These are phyloP conservation scores for Sextonia rubra DNA, from an alignment of 164 flowering plant species.

Conservation along the genomic window DNA sequence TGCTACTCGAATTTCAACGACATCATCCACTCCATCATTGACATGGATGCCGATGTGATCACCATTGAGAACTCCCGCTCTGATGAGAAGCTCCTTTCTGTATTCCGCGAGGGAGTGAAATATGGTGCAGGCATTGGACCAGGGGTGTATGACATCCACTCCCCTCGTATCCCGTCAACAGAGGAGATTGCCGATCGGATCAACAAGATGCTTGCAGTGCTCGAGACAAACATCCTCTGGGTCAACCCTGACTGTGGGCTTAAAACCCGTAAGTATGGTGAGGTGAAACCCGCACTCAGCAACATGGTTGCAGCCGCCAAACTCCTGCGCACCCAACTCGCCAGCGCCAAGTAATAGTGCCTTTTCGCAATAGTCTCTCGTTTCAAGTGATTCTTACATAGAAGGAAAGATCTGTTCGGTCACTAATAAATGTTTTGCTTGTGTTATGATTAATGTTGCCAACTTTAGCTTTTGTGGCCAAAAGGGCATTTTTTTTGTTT, in stretches of 20 bases:
- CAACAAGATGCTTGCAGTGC: slow-evolving; percentile 94
- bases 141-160: slow-evolving; percentile 95
- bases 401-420: not conserved
- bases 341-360: slow-evolving; percentile 59
- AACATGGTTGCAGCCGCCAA: slow-evolving; percentile 91
- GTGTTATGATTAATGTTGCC: not conserved
- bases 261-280: slow-evolving; percentile 87
- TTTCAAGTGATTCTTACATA: not conserved
- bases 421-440: not conserved
- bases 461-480: too few relatives aligned
- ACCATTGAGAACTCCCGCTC: slow-evolving; percentile 96
- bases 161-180: slow-evolving; percentile 83
- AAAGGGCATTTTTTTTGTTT: not conserved
- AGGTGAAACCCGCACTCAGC: slow-evolving; percentile 83
- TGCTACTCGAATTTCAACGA: slow-evolving; percentile 83
- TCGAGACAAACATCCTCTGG: slow-evolving; percentile 88
- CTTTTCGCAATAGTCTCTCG: not conserved
- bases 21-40: slow-evolving; percentile 72
- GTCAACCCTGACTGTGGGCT: slow-evolving; percentile 98
- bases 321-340: slow-evolving; percentile 68
- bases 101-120: slow-evolving; percentile 92
- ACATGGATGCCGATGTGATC: slow-evolving; percentile 91
- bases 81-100: slow-evolving; percentile 93
- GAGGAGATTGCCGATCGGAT: slow-evolving; percentile 88
- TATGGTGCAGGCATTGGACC: slow-evolving; percentile 98